Evolutionary conservation across 2,329 filamentous ascomycete genomes (phyloP).

Genomic region (Exophiala xenobiotica): DNA sequence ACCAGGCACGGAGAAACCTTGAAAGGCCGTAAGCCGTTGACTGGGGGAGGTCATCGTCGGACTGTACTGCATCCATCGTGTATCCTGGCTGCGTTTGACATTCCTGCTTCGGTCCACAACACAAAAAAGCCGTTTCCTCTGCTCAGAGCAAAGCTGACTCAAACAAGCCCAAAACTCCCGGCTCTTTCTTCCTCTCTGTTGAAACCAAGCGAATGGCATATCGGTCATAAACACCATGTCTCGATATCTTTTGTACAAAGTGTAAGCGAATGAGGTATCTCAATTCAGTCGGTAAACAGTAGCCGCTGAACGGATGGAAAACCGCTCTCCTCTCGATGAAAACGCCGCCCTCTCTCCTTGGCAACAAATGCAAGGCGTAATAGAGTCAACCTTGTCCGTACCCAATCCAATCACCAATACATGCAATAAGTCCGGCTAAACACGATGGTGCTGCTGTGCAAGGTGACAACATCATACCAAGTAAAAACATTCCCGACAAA

Average conservation of each 20-base stretch:
- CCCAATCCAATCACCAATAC: not conserved
- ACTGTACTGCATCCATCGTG: not conserved
- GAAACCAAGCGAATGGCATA: constrained; percentile 26
- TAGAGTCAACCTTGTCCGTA: not conserved
- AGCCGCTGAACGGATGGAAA: constrained; percentile 17
- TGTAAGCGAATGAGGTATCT: constrained; percentile 24
- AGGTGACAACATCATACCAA: not conserved
- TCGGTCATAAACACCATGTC: constrained; percentile 22
- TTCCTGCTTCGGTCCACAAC: not conserved
- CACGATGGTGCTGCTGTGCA: not conserved
- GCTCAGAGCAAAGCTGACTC: constrained; percentile 4
- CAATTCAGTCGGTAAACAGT: constrained; percentile 22
- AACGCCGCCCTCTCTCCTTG: not conserved
- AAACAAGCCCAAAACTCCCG: not conserved
- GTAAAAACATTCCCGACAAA: not conserved
- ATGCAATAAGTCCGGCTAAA: not conserved
- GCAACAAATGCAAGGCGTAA: not conserved
- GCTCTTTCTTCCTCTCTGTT: constrained; percentile 1
- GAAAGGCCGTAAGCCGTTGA: too few species aligned
- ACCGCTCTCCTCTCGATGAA: not conserved
- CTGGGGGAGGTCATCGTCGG: too few species aligned
- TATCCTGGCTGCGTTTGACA: not conserved
- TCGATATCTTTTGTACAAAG: constrained; percentile 26
- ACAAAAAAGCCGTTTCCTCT: not conserved
- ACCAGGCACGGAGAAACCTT: not conserved